phyloP scores from a whole-genome alignment of 1,284 basidiomycete genomes.

The Ganoderma lingzhi region DNA sequence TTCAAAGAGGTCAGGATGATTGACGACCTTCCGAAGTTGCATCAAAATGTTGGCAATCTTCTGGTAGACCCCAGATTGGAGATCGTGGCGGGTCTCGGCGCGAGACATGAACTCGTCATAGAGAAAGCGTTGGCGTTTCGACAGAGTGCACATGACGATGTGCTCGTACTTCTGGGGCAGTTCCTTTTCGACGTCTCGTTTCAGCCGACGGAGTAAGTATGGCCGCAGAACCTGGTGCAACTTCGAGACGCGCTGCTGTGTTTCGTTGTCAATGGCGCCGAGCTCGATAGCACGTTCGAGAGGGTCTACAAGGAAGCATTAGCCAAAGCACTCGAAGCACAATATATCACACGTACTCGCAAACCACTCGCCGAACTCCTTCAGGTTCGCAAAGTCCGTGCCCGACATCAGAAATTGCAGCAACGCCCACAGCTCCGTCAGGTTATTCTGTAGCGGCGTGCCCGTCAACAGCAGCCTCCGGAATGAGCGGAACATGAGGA shows the following conservation, averaged over 20 bases:
- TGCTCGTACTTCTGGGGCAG: conserved; percentile 97
- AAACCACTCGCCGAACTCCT: conserved; percentile 98
- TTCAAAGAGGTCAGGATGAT: conserved; percentile 96
- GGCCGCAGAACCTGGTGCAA: conserved; percentile 94
- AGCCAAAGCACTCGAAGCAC: conserved; percentile 3
- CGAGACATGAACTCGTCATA: conserved; percentile 99
- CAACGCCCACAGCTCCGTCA: conserved; percentile 95
- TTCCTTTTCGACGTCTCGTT: conserved; percentile 96
- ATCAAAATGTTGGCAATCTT: conserved; percentile 98
- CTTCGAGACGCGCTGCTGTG: conserved; percentile 86
- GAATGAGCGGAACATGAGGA: conserved; percentile 94
- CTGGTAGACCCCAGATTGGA: conserved; percentile 86
- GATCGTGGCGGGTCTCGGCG: conserved; percentile 86
- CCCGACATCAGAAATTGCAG: conserved; percentile 97
- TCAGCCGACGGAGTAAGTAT: conserved; percentile 93
- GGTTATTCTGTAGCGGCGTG: conserved; percentile 95
- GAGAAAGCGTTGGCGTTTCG: conserved; percentile 94
- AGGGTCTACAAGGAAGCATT: conserved; percentile 63
- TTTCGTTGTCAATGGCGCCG: conserved; percentile 88
- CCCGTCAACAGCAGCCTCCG: conserved; percentile 90
- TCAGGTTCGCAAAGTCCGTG: conserved; percentile 90
- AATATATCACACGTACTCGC: conserved; percentile 71
- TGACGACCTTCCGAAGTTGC: conserved; percentile 96
- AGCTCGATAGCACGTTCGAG: conserved; percentile 95
- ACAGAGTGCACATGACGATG: conserved; percentile 90